Conservation (phyloP, 176 grass and related monocot genomes). For the Stipa capillata region DNA sequence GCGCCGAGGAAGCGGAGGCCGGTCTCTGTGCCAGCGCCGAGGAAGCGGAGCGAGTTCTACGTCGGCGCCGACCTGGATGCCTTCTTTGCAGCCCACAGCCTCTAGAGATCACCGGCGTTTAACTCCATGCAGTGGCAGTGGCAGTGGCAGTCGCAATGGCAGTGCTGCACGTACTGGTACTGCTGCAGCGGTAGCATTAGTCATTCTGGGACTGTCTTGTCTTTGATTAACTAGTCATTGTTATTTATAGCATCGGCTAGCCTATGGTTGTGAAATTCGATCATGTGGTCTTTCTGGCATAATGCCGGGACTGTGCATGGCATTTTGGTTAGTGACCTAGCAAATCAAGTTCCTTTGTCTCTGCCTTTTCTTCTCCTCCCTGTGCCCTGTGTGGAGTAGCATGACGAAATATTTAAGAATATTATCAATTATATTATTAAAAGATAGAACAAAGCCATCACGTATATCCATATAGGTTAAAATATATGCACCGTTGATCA, state of each 20-base stretch:
- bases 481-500: too few species aligned
- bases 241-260: neutral
- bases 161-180: neutral
- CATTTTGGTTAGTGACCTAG: neutral
- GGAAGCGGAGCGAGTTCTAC: constrained; percentile 1
- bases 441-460: too few species aligned
- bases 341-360: neutral
- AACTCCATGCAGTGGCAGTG: neutral
- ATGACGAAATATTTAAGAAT: neutral
- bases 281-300: neutral
- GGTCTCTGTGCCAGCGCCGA: neutral
- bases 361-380: neutral
- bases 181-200: neutral
- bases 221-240: neutral
- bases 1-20: neutral
- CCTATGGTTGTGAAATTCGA: neutral
- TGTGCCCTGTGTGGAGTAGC: too few species aligned
- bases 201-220: neutral
- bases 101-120: neutral
- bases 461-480: too few species aligned
- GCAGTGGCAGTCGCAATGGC: too few species aligned
- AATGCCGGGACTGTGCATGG: neutral
- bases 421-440: too few species aligned
- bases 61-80: constrained; percentile 2
- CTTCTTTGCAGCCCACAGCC: constrained; percentile 13